Conservation (phyloP, 2,329 filamentous ascomycete species). For the Polytolypa hystricis region DNA sequence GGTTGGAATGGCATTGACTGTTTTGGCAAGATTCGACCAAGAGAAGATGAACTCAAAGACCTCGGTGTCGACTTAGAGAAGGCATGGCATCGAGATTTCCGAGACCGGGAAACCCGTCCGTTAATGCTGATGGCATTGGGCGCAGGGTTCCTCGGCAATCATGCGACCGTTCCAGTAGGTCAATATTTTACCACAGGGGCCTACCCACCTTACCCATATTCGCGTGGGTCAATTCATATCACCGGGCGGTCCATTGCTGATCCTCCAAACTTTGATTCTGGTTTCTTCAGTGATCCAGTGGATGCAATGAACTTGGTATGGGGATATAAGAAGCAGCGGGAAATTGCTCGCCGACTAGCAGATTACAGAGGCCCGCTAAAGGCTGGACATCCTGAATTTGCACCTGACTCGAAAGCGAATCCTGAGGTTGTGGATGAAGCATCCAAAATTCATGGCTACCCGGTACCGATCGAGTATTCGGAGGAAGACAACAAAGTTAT, state of each 20-base stretch:
- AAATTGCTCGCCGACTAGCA: conserved; percentile 46
- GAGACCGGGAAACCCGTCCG: conserved; percentile 3
- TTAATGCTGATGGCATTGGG: conserved; percentile 9
- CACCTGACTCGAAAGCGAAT: conserved; percentile 36
- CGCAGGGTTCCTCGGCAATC: conserved; percentile 18
- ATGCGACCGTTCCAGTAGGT: conserved; percentile 22
- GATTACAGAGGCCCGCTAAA: conserved; percentile 38
- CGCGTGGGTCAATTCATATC: conserved; percentile 52
- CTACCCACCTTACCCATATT: conserved; percentile 51
- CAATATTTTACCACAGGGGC: conserved; percentile 45
- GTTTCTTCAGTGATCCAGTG: conserved; percentile 45
- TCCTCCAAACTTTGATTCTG: conserved; percentile 45
- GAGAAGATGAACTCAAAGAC: conserved; percentile 34
- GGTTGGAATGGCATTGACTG: conserved; percentile 50
- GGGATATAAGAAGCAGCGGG: conserved; percentile 55
- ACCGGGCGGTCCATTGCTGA: conserved; percentile 28
- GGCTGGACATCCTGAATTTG: conserved; percentile 27
- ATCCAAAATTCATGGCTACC: conserved; percentile 15
- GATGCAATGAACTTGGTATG: conserved; percentile 51
- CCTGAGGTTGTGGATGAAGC: conserved; percentile 13
- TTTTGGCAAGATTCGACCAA: conserved; percentile 46
- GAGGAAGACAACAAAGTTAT: conserved; percentile 40
- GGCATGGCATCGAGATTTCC: conserved; percentile 3
- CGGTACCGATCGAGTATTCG: conserved; percentile 37
- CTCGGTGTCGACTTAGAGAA: not conserved